Percentiles rank a stretch among this genome's conserved stretches.
Conservation (phyloP, 2,329 filamentous ascomycete species). For the Epichloe typhina region DNA sequence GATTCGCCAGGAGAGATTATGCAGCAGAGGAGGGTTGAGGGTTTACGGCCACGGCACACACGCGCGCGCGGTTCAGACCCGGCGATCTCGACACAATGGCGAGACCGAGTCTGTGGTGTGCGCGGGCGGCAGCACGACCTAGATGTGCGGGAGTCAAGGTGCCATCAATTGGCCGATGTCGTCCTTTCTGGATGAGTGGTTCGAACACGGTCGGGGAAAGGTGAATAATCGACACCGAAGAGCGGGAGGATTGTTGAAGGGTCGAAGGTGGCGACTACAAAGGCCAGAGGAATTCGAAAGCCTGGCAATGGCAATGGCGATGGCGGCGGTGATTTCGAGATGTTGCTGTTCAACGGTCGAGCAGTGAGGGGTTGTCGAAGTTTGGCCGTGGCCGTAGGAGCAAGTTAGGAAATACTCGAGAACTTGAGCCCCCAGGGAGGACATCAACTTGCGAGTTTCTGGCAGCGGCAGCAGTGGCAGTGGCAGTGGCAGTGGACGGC, state of each 20-base stretch:
- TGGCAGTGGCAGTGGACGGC: background rate
- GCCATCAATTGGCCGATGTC: slow-evolving; percentile 6
- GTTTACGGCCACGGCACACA: slow-evolving; percentile 5
- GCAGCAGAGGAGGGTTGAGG: background rate
- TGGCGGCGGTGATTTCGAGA: background rate
- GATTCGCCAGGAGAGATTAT: background rate
- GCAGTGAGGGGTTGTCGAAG: slow-evolving; percentile 1
- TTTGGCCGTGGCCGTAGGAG: background rate
- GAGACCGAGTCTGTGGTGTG: slow-evolving; percentile 8
- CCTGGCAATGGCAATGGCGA: background rate
- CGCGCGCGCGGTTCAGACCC: slow-evolving; percentile 7
- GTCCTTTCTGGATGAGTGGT: background rate
- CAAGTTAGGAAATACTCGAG: background rate
- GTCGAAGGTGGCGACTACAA: background rate
- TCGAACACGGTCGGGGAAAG: background rate
- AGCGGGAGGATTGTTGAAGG: background rate
- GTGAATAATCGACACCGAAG: slow-evolving; percentile 3
- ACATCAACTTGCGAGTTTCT: too few relatives aligned
- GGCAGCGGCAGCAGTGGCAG: background rate
- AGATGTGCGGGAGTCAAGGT: slow-evolving; percentile 2
- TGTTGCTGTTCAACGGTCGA: background rate
- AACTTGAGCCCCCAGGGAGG: too few relatives aligned
- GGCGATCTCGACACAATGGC: slow-evolving; percentile 7
- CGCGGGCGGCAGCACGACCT: slow-evolving; percentile 9
- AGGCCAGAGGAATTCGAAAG: background rate